phyloP scores from a whole-genome alignment of 2,329 filamentous ascomycete species.

The Hymenoscyphus repandus region DNA sequence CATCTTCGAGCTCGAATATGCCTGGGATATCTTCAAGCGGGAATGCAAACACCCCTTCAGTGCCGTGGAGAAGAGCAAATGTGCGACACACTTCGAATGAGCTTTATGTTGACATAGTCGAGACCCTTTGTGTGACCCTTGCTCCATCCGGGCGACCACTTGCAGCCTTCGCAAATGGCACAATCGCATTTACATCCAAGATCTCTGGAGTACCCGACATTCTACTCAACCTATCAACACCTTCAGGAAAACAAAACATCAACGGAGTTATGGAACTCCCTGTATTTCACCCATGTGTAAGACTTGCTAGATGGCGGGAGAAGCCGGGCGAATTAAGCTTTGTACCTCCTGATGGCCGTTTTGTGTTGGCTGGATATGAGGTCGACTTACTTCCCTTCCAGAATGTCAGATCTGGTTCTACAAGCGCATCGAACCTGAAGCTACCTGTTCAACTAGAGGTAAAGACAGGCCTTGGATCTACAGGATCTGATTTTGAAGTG shows the following conservation, averaged over 20 bases:
- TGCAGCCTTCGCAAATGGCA: conserved; percentile 82
- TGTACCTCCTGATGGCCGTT: conserved; percentile 88
- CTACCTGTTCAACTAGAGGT: conserved; percentile 79
- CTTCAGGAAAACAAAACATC: conserved; percentile 74
- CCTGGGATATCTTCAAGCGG: conserved; percentile 30
- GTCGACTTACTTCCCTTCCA: conserved; percentile 79
- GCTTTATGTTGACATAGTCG: conserved; percentile 91
- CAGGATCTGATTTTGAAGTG: conserved; percentile 84
- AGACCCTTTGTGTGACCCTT: conserved; percentile 80
- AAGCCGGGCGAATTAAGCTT: conserved; percentile 90
- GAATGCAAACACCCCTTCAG: conserved; percentile 44
- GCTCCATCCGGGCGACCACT: conserved; percentile 86
- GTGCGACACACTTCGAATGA: conserved; percentile 96
- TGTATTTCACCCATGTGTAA: conserved; percentile 93
- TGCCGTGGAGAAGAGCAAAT: conserved; percentile 88
- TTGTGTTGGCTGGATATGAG: conserved; percentile 90
- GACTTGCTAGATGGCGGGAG: conserved; percentile 84
- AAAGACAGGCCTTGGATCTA: conserved; percentile 68
- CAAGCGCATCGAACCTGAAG: conserved; percentile 58
- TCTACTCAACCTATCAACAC: conserved; percentile 71
- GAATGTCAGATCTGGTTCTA: conserved; percentile 48
- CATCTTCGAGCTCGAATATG: conserved; percentile 26
- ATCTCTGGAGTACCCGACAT: conserved; percentile 93
- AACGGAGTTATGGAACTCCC: conserved; percentile 74
- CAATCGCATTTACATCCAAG: conserved; percentile 90